Evolutionary conservation across 2,329 filamentous ascomycete genomes (phyloP), one percentile per base, ranked within the genome.

Genomic region (Trichoderma sp.): DNA sequence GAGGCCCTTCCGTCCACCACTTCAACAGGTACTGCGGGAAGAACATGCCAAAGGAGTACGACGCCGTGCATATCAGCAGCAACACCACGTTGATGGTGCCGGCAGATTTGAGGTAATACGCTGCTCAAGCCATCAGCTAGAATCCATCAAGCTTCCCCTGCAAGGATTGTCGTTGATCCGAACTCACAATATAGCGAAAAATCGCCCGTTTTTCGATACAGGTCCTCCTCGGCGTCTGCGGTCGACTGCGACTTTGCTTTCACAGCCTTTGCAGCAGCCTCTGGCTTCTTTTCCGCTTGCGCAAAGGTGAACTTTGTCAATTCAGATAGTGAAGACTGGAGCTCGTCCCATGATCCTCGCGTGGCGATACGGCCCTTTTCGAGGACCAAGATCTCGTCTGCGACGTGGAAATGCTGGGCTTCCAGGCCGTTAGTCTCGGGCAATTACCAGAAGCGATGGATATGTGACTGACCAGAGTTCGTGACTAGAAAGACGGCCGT

Each of bases 351-450:
- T 12, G 66, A 67, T 1, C 80, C 80, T 67, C 79, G 77, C 30
- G 80, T 75, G 9, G 69, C 65, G 7, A 82, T 74, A 0, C 68
- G 70, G 2, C 74, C 73, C 52, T 74, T 52, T 48, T 74, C 73
- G 1, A 83, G 74, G 4, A 79, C 70, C 17, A 82, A 67, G 12
- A 83, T 71, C 6, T 79, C 72, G 68, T 82, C 79, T 9, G 77
- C 78, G 6, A 78, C 67, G 19, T 74, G 70, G 14, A 82, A 78
- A 58, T 78, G 73, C 34, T 75, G 71, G 2, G 73, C 75, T 73
- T 26, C 15, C 2, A 10, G 21, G n/a, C 5, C 0, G 19, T 59
- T 30, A 65, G 48, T 14, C 2, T 7, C 19, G 5, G 17, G 5
- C 21, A 3, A 24, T n/a, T 17, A 19, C 26, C 28, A 26, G 19